These are phyloP conservation scores for Saturnispora hagleri DNA, from an alignment of 805 yeast genomes.

Conservation along the genomic window DNA sequence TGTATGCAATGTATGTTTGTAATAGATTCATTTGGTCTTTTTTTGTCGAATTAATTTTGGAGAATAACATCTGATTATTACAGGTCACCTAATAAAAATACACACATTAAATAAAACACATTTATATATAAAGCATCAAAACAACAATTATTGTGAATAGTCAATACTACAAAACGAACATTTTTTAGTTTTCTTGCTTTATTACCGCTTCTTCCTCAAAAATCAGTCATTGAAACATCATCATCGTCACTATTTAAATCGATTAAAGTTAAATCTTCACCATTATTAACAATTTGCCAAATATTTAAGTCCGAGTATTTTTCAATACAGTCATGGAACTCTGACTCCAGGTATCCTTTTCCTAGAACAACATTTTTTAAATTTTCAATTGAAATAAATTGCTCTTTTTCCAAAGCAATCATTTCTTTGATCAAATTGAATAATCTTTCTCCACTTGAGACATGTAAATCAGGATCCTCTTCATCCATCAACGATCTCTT, in stretches of 20 bases:
- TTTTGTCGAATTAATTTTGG: not conserved
- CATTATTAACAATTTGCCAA: constrained; percentile 70
- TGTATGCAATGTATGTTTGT: not conserved
- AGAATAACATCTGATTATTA: not conserved
- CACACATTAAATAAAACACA: not conserved
- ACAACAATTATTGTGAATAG: not conserved
- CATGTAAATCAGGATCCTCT: constrained; percentile 43
- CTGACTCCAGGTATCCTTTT: constrained; percentile 76
- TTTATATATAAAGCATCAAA: not conserved
- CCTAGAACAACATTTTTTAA: constrained; percentile 60
- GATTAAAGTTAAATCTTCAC: constrained; percentile 51
- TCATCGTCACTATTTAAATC: constrained; percentile 29
- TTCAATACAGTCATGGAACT: constrained; percentile 63
- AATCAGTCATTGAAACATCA: constrained; percentile 5
- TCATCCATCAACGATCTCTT: constrained; percentile 66
- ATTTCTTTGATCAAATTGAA: constrained; percentile 56
- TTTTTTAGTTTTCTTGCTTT: not conserved
- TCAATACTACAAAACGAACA: not conserved
- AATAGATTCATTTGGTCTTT: not conserved
- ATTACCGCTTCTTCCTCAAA: not conserved
- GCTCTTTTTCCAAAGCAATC: constrained; percentile 20
- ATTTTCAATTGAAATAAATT: constrained; percentile 34
- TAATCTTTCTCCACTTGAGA: constrained; percentile 60
- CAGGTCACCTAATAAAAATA: not conserved
- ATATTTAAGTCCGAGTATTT: constrained; percentile 66